phyloP scores from a whole-genome alignment of 352 stramenopile genomes.

The Phytophthora sp. region DNA sequence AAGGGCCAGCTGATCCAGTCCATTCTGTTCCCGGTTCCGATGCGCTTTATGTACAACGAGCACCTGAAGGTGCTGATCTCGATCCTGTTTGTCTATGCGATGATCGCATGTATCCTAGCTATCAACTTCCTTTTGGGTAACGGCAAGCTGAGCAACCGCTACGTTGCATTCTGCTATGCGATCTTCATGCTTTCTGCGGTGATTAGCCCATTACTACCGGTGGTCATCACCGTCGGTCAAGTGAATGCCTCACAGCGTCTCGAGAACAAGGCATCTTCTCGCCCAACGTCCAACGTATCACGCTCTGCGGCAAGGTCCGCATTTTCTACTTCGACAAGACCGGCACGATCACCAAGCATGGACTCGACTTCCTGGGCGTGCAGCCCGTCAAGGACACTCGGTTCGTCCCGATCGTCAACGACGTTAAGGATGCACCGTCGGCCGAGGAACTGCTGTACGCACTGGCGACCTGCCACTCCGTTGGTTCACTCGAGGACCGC shows the following conservation, averaged over 20 bases:
- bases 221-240: conserved; percentile 72
- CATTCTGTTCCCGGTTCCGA: conserved; percentile 72
- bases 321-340: conserved; percentile 87
- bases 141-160: conserved; percentile 50
- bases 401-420: conserved; percentile 16
- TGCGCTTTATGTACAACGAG: conserved; percentile 85
- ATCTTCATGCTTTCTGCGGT: conserved; percentile 55
- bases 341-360: conserved; percentile 81
- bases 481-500: conserved; percentile 43
- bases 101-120: conserved; percentile 46
- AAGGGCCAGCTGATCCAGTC: conserved; percentile 72
- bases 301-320: conserved; percentile 74
- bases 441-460: conserved; percentile 27
- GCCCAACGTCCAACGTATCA: conserved; percentile 66
- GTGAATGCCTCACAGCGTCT: conserved; percentile 66
- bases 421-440: conserved; percentile 13
- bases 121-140: conserved; percentile 48
- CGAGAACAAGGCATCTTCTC: conserved; percentile 55
- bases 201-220: conserved; percentile 72
- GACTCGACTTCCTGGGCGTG: conserved; percentile 65
- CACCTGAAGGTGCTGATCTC: conserved; percentile 68
- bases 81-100: conserved; percentile 58
- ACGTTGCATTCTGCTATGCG: conserved; percentile 43
- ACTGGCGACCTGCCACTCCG: conserved; percentile 67
- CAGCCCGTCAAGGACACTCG: conserved; percentile 10